Conservation (phyloP, 2,329 filamentous ascomycete species). For the Aspergillus sp. region DNA sequence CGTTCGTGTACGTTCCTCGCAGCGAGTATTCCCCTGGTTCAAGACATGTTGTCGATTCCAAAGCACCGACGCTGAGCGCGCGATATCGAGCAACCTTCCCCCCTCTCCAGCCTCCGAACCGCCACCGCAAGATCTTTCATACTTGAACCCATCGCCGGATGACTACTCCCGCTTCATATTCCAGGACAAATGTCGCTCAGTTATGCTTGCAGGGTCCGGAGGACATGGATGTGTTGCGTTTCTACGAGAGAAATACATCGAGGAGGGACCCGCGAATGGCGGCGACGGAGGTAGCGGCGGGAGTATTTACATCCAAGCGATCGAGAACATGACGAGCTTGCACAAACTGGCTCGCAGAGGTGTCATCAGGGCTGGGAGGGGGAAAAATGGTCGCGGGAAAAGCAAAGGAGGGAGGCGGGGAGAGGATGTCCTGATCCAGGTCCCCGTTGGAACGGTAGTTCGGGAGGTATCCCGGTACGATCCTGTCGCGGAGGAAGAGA, state of each 20-base stretch:
- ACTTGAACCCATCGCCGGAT: conserved; percentile 72
- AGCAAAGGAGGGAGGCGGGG: conserved; percentile 63
- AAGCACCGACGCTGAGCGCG: conserved; percentile 11
- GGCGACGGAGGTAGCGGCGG: conserved; percentile 90
- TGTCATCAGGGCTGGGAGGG: conserved; percentile 45
- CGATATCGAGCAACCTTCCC: conserved; percentile 6
- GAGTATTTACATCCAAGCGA: conserved; percentile 88
- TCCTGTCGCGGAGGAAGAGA: conserved; percentile 63
- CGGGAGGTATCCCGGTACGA: conserved; percentile 74
- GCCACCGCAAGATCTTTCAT: conserved; percentile 34
- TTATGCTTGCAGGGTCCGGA: conserved; percentile 69
- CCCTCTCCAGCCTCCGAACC: conserved; percentile 10
- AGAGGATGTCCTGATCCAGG: conserved; percentile 78
- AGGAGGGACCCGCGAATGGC: conserved; percentile 85
- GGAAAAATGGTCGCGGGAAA: conserved; percentile 43
- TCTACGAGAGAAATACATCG: conserved; percentile 79
- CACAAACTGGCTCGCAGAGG: conserved; percentile 81
- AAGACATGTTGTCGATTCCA: conserved; percentile 15
- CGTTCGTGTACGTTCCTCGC: conserved; percentile 7
- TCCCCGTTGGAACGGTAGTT: conserved; percentile 87
- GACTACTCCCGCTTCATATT: conserved; percentile 81
- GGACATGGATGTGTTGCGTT: conserved; percentile 95
- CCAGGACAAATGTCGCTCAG: conserved; percentile 75
- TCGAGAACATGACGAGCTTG: conserved; percentile 82
- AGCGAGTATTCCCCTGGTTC: conserved; percentile 5